A percentile compares a stretch with the other conserved stretches of the same genome.
Conservation (phyloP, 768 basidiomycete genomes). For the Leccinum subgranulosum region DNA sequence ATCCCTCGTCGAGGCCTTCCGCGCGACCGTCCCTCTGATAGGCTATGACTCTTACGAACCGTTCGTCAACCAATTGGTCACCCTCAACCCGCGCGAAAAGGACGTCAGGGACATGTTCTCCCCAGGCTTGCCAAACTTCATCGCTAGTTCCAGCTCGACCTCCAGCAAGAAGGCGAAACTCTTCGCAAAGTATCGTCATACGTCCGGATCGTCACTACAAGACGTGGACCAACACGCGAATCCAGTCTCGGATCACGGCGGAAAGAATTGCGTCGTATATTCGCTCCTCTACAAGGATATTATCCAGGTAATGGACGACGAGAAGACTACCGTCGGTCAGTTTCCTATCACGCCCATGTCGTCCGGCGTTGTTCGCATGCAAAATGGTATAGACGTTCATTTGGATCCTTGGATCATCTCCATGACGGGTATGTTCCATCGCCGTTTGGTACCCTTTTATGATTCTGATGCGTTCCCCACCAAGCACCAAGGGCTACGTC, state of each 20-base stretch:
- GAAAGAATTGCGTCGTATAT: constrained; percentile 22
- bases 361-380: constrained; percentile 18
- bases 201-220: constrained; percentile 1
- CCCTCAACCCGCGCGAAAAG: not conserved
- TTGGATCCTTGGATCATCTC: constrained; percentile 12
- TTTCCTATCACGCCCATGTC: constrained; percentile 13
- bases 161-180: constrained; percentile 16
- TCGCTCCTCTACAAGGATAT: constrained; percentile 14
- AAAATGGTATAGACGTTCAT: constrained; percentile 12
- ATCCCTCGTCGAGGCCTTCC: constrained; percentile 13
- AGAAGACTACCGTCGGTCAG: not conserved
- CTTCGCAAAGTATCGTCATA: constrained; percentile 19
- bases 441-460: not conserved
- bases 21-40: constrained; percentile 17
- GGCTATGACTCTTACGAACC: constrained; percentile 22
- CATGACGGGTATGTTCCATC: constrained; percentile 1
- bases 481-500: constrained; percentile 15
- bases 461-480: not conserved
- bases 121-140: constrained; percentile 19
- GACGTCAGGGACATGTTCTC: constrained; percentile 24
- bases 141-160: constrained; percentile 19
- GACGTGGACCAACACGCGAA: constrained; percentile 15
- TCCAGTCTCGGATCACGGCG: constrained; percentile 10
- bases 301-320: constrained; percentile 6
- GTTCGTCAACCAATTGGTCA: constrained; percentile 10